These are phyloP conservation scores for Fusarium longipes DNA, from an alignment of 2,329 filamentous ascomycete genomes.

Conservation along the genomic window DNA sequence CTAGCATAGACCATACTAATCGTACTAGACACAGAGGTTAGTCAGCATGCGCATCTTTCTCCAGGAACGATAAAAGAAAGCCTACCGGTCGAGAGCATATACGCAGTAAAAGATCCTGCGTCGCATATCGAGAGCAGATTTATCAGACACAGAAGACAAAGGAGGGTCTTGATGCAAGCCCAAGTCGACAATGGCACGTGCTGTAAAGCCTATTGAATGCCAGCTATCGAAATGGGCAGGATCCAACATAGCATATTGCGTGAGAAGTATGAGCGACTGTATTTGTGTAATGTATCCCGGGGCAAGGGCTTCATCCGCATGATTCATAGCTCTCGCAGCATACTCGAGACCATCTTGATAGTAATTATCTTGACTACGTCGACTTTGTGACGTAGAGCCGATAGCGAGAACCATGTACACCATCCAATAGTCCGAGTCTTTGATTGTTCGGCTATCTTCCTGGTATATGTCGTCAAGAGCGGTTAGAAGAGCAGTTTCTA, in stretches of 20 bases:
- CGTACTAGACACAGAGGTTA: constrained; percentile 63
- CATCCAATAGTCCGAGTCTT: constrained; percentile 82
- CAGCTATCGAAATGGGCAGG: constrained; percentile 93
- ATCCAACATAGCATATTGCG: constrained; percentile 90
- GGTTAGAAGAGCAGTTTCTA: constrained; percentile 80
- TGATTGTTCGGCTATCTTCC: constrained; percentile 70
- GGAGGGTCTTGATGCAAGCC: constrained; percentile 94
- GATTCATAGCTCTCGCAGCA: constrained; percentile 73
- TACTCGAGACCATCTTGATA: constrained; percentile 68
- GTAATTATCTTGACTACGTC: constrained; percentile 72
- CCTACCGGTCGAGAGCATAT: constrained; percentile 86
- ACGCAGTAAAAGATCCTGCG: constrained; percentile 90
- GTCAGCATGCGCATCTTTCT: constrained; percentile 33
- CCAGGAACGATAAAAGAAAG: neutral
- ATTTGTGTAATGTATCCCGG: constrained; percentile 88
- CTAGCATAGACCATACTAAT: constrained; percentile 90
- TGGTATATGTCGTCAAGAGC: constrained; percentile 86
- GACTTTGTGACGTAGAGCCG: constrained; percentile 78
- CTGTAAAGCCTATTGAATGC: constrained; percentile 92
- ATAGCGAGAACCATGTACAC: constrained; percentile 92
- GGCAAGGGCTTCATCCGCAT: constrained; percentile 84
- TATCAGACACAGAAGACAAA: constrained; percentile 73
- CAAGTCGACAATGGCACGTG: constrained; percentile 86
- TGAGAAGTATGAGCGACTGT: constrained; percentile 86
- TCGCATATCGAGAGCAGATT: constrained; percentile 77